Conservation (phyloP, 768 basidiomycete genomes). For the Tricholoma saponaceum region DNA sequence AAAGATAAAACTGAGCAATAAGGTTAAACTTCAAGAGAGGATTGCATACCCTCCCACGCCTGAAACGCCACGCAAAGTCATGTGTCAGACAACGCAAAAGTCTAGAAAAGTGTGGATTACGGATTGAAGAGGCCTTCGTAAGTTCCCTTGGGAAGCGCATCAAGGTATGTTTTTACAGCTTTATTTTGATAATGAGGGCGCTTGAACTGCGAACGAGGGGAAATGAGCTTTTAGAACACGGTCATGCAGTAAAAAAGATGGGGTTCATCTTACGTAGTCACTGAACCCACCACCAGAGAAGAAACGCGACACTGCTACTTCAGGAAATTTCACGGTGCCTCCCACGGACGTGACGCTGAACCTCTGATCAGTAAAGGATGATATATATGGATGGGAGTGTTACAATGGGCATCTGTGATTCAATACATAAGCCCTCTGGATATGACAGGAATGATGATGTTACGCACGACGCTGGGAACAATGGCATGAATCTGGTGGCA, state of each 20-base stretch:
- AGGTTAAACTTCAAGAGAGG: background rate
- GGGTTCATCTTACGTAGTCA: slow-evolving; percentile 47
- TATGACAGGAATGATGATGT: background rate
- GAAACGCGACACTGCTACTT: no score
- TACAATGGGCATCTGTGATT: slow-evolving; percentile 45
- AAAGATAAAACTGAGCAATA: background rate
- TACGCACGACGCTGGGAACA: slow-evolving; percentile 55
- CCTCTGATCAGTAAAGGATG: background rate
- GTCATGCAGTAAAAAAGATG: no score
- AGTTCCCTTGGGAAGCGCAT: background rate
- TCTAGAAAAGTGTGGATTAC: background rate
- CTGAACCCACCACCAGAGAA: slow-evolving; percentile 79
- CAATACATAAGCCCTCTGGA: background rate
- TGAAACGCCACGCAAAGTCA: background rate
- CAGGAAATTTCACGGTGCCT: slow-evolving; percentile 44
- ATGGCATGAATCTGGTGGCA: slow-evolving; percentile 46
- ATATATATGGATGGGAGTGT: slow-evolving; percentile 8
- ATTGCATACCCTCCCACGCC: slow-evolving; percentile 50
- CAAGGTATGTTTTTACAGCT: background rate
- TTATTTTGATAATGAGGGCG: background rate
- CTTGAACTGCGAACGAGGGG: background rate
- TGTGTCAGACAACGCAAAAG: background rate
- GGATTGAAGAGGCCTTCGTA: background rate
- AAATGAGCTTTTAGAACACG: background rate
- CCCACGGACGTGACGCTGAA: slow-evolving; percentile 70